Evolutionary conservation across 2,329 filamentous ascomycete species (phyloP).

Genomic region (Dothistroma septosporum): DNA sequence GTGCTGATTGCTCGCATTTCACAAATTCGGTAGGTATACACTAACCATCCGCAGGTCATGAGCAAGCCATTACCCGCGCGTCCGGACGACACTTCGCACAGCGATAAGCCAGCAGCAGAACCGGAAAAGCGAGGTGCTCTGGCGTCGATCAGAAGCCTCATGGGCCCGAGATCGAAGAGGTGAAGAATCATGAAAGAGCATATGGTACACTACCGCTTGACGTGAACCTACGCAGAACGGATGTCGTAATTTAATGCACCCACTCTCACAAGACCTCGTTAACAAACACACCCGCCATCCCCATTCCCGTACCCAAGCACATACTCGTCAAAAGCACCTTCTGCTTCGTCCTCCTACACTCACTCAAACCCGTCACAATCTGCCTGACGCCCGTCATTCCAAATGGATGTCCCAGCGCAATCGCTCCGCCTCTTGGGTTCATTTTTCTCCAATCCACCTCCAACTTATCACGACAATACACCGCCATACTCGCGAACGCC

Average conservation of each 20-base stretch:
- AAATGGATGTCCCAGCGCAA: constrained; percentile 77
- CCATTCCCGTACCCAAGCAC: constrained; percentile 51
- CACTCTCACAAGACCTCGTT: constrained; percentile 30
- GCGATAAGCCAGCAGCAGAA: neutral
- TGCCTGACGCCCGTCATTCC: constrained; percentile 82
- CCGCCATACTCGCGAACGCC: constrained; percentile 59
- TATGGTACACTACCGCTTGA: neutral
- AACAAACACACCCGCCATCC: constrained; percentile 48
- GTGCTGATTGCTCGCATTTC: no score
- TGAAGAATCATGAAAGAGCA: neutral
- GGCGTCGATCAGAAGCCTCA: neutral
- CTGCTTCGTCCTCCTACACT: constrained; percentile 61
- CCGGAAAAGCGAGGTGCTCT: neutral
- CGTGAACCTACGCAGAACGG: neutral
- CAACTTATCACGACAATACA: constrained; percentile 67
- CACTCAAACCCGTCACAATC: constrained; percentile 66
- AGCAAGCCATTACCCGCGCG: constrained; percentile 3
- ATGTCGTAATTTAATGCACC: neutral
- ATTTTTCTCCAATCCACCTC: constrained; percentile 68
- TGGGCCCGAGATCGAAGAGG: neutral
- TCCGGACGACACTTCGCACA: neutral
- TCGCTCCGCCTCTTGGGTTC: constrained; percentile 87
- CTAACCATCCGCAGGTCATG: neutral
- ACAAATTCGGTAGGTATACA: no score
- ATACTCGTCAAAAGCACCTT: constrained; percentile 82